These are phyloP conservation scores for Pavlovales sp. DNA, from an alignment of 208 protist species.

Conservation along the genomic window DNA sequence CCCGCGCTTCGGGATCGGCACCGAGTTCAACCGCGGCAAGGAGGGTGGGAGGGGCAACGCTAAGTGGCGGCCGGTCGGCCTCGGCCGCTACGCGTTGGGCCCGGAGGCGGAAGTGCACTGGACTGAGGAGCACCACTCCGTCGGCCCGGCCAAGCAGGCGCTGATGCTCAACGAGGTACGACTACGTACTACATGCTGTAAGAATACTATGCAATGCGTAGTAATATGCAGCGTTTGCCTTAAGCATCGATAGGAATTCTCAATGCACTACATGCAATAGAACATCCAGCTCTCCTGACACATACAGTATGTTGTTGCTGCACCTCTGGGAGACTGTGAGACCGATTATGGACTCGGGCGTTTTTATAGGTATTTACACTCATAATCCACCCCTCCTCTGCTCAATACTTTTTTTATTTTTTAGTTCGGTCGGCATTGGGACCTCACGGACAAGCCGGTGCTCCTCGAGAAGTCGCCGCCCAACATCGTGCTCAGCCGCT, in stretches of 20 bases:
- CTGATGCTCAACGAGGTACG: not conserved
- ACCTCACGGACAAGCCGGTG: not conserved
- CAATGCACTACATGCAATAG: too few species aligned
- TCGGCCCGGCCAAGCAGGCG: not conserved
- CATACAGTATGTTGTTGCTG: too few species aligned
- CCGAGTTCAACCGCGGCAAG: not conserved
- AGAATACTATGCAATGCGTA: too few species aligned
- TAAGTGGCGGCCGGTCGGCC: not conserved
- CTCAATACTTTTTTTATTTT: not conserved
- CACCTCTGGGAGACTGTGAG: too few species aligned
- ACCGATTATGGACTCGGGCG: too few species aligned
- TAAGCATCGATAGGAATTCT: too few species aligned
- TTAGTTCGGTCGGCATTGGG: not conserved
- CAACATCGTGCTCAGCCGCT: not conserved
- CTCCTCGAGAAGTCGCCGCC: conserved; percentile 35
- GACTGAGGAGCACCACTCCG: not conserved
- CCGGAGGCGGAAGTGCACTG: not conserved
- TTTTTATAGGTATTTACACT: too few species aligned
- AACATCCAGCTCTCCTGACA: too few species aligned
- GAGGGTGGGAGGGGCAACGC: not conserved
- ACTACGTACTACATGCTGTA: too few species aligned
- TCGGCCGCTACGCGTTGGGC: conserved; percentile 3
- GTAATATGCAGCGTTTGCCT: too few species aligned
- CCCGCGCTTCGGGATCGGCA: conserved; percentile 7
- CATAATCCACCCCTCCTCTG: too few species aligned